Evolutionary conservation across 1,139 yeast species (phyloP).

Genomic region (Blastobotrys raffinosifermentans): DNA sequence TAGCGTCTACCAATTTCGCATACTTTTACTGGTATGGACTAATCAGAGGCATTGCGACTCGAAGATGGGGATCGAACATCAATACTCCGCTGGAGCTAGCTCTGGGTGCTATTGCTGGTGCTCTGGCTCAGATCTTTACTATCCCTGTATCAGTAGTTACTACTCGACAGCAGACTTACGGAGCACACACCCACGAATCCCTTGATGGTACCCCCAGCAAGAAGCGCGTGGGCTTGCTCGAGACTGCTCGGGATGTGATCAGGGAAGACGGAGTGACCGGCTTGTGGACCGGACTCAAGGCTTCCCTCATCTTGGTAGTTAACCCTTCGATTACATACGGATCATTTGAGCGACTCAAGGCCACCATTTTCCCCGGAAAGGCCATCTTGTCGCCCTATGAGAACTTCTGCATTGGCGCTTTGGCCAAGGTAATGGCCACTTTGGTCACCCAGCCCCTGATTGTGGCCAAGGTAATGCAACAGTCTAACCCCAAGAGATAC

Average conservation of each 20-base stretch:
- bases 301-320: constrained; percentile 68
- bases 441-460: constrained; percentile 78
- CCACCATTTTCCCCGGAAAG: constrained; percentile 45
- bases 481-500: constrained; percentile 42
- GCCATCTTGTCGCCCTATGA: constrained; percentile 55
- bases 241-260: constrained; percentile 50
- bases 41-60: constrained; percentile 54
- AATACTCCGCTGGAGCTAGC: constrained; percentile 64
- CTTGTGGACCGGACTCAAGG: constrained; percentile 81
- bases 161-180: constrained; percentile 66
- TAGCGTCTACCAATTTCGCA: constrained; percentile 75
- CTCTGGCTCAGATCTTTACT: constrained; percentile 75
- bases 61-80: constrained; percentile 32
- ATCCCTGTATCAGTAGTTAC: constrained; percentile 80
- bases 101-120: constrained; percentile 83
- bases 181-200: constrained; percentile 24
- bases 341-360: constrained; percentile 64
- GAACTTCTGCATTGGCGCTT: constrained; percentile 67
- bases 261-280: constrained; percentile 67
- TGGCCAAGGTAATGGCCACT: constrained; percentile 79
- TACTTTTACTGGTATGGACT: constrained; percentile 84
- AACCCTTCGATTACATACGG: constrained; percentile 90
- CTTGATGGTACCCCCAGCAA: constrained; percentile 8
- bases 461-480: constrained; percentile 77
- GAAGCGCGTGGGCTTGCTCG: constrained; percentile 35